Conservation (phyloP, 305 asterid species). For the Fraxinus floribunda region DNA sequence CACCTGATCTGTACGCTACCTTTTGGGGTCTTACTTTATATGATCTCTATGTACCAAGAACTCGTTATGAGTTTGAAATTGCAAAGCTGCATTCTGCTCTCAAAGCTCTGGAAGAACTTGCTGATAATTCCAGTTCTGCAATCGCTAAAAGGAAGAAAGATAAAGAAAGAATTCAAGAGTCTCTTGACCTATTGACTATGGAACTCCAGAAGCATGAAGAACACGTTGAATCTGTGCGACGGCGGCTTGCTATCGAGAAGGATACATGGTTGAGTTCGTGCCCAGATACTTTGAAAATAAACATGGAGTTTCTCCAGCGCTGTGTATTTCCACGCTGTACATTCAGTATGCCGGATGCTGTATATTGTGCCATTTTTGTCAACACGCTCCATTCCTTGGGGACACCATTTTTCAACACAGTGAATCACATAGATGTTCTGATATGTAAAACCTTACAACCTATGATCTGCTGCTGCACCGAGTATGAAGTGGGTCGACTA, state of each 20-base stretch:
- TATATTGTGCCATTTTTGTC: slow-evolving; percentile 91
- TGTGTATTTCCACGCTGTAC: slow-evolving; percentile 99
- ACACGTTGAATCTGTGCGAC: slow-evolving; percentile 90
- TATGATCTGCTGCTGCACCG: slow-evolving; percentile 99
- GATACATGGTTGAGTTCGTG: slow-evolving; percentile 99
- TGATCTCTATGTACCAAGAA: slow-evolving; percentile 95
- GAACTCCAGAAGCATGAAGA: slow-evolving; percentile 97
- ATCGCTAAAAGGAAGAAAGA: slow-evolving; percentile 96
- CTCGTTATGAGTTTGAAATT: slow-evolving; percentile 86
- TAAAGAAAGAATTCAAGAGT: slow-evolving; percentile 97
- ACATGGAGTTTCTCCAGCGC: slow-evolving; percentile 98
- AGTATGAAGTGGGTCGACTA: slow-evolving; percentile 97
- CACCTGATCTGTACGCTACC: slow-evolving; percentile 95
- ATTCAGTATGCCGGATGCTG: slow-evolving; percentile 99
- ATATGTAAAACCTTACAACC: slow-evolving; percentile 99
- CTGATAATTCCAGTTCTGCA: slow-evolving; percentile 98
- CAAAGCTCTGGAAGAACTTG: slow-evolving; percentile 91
- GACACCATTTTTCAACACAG: slow-evolving; percentile 98
- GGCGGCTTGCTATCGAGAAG: slow-evolving; percentile 85
- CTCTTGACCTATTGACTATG: slow-evolving; percentile 74
- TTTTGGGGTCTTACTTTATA: slow-evolving; percentile 99
- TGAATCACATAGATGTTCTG: slow-evolving; percentile 95
- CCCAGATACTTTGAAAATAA: slow-evolving; percentile 94
- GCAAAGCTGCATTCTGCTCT: slow-evolving; percentile 85
- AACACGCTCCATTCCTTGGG: slow-evolving; percentile 96